Evolutionary conservation across 2,329 filamentous ascomycete genomes (phyloP).

Genomic region (Raffaelea arxii): DNA sequence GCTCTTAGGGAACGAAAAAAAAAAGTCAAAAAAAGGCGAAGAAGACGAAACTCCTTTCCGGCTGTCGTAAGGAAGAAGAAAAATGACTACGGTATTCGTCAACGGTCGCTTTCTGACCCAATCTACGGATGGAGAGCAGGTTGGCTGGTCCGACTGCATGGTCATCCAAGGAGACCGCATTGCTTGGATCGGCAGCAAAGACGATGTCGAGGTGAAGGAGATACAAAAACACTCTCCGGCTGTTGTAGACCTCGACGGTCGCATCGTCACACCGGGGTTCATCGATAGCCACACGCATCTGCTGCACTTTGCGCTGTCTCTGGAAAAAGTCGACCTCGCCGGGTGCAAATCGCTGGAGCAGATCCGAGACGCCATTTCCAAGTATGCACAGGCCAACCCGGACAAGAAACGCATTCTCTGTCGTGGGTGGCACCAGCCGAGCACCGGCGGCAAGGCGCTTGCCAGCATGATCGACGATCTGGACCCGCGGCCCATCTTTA

Average conservation of each 20-base stretch:
- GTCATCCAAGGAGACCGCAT: not conserved
- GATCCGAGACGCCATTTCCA: not conserved
- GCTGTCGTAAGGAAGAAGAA: no score
- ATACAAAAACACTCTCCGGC: no score
- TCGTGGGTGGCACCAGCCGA: not conserved
- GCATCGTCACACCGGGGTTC: not conserved
- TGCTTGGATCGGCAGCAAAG: not conserved
- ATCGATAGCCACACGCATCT: not conserved
- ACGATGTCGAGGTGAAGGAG: not conserved
- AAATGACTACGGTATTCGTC: not conserved
- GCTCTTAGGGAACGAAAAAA: no score
- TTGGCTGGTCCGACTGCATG: not conserved
- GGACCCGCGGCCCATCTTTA: not conserved
- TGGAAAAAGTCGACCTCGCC: not conserved
- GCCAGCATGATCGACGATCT: not conserved
- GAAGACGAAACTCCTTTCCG: no score
- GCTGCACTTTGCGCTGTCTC: not conserved
- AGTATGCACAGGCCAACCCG: not conserved
- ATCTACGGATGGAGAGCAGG: not conserved
- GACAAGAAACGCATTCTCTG: not conserved
- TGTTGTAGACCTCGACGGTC: not conserved
- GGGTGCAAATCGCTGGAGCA: not conserved
- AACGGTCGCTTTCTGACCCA: not conserved
- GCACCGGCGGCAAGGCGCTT: not conserved
- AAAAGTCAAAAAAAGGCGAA: no score